Base-by-base conservation (phyloP, 805 yeast genomes). In the Starmerella khaoyaiensis region DNA sequence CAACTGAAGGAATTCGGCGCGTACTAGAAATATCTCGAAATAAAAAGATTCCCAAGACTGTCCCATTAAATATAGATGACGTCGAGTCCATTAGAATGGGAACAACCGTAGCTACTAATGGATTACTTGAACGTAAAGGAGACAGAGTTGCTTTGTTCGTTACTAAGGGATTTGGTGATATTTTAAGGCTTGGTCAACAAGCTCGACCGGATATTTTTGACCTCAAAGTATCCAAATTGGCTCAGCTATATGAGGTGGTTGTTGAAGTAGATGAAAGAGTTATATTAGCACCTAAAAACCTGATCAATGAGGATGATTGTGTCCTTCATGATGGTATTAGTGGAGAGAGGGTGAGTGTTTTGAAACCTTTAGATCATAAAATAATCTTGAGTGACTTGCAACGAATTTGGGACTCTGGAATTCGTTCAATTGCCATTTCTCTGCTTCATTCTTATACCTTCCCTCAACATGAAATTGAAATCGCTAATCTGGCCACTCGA, bases 51-150 rank as follows among this genome's bases (percentile, higher is more conserved):
- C 76, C 84, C 3, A 64, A 80, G 35, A 71, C 71, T 7, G 56
- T 57, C 25, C 74, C 71, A 3, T 57, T 84, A 41, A 82, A 77
- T 3, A 37, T 60, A 19, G 34, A 44, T 5, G 58, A 60, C 3
- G 79, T 83, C 26, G 74, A 72, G 37, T 69, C 76, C 29, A 72
- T 84, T 33, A 65, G 94, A 39, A 76, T 86, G 79, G 96, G 96
- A 3, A 84, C 96, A 4, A 86, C 96, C 0, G 90, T 84, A 9
- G 97, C 98, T 2, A 87, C 97, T 6, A 87, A 87, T 60, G 95
- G 97, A 1, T 67, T 90, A 23, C 65, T 87, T 42, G 97, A 87
- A 54, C 68, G 97, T 45, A 84, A 84, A 53, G 98, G 97, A 35
- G 93, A 84, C 40, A 63, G 74, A 22, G 86, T 93, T 49, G 93